A percentile compares a stretch with the other conserved stretches of the same genome.
These are phyloP conservation scores for Kodamaea lidongshanica DNA, from an alignment of 805 yeast genomes.

Conservation along the genomic window DNA sequence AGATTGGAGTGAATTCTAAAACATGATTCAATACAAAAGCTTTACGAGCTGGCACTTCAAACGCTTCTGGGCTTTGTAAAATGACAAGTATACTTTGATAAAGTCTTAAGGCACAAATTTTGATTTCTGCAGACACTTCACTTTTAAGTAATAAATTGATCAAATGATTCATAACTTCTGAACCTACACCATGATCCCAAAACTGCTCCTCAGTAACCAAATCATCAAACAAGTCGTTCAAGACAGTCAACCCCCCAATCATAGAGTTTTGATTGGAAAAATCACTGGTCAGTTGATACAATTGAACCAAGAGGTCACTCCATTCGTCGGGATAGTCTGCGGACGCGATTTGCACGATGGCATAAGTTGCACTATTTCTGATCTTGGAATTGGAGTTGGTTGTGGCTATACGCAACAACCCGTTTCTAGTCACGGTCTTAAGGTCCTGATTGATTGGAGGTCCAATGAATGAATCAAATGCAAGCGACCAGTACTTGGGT, in stretches of 20 bases:
- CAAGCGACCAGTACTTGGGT: slow-evolving; percentile 77
- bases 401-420: slow-evolving; percentile 44
- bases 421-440: slow-evolving; percentile 46
- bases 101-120: slow-evolving; percentile 44
- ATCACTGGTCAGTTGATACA: slow-evolving; percentile 40
- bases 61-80: slow-evolving; percentile 46
- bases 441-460: slow-evolving; percentile 50
- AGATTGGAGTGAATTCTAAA: slow-evolving; percentile 13
- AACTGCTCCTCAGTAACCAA: slow-evolving; percentile 81
- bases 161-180: slow-evolving; percentile 46
- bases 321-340: slow-evolving; percentile 95
- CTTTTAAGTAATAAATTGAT: slow-evolving; percentile 31
- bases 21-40: slow-evolving; percentile 24
- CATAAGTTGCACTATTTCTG: slow-evolving; percentile 61
- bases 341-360: slow-evolving; percentile 77
- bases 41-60: slow-evolving; percentile 31
- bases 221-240: slow-evolving; percentile 80
- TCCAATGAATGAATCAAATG: slow-evolving; percentile 68
- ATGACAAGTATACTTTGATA: slow-evolving; percentile 49
- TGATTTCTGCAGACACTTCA: slow-evolving; percentile 30
- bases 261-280: slow-evolving; percentile 25
- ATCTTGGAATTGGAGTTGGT: slow-evolving; percentile 48
- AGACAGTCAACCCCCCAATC: slow-evolving; percentile 52
- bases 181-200: slow-evolving; percentile 67
- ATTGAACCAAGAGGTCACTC: slow-evolving; percentile 58